phyloP scores from a whole-genome alignment of 2,329 filamentous ascomycete genomes.

The Cryphonectria japonica region DNA sequence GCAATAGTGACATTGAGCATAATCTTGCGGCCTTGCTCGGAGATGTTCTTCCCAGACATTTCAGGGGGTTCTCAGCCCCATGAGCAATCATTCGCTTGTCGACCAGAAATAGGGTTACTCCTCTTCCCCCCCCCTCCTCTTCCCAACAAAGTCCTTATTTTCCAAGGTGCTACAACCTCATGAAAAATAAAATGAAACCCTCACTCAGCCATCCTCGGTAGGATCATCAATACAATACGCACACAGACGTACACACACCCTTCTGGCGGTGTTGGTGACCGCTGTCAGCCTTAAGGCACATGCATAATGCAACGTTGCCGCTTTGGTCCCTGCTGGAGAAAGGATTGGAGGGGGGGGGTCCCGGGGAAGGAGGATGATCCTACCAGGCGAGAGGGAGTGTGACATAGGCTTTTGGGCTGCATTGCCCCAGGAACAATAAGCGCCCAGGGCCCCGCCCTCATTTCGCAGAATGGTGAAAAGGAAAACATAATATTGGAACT shows the following conservation, averaged over 20 bases:
- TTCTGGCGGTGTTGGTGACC: not conserved
- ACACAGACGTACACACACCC: not conserved
- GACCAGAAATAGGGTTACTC: not conserved
- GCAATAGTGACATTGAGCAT: not conserved
- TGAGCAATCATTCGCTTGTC: not conserved
- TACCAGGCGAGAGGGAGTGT: not conserved
- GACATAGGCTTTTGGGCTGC: not conserved
- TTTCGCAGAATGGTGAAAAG: not conserved
- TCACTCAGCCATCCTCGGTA: not conserved
- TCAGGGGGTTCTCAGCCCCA: not conserved
- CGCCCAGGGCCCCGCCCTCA: not conserved
- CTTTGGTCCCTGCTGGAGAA: constrained; percentile 7
- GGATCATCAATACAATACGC: not conserved
- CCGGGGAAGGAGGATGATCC: not conserved
- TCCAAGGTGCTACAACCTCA: not conserved
- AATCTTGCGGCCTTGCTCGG: not conserved
- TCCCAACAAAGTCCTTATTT: not conserved
- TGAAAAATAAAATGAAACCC: not conserved
- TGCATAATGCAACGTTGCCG: constrained; percentile 6
- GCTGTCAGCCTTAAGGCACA: not conserved
- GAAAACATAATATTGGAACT: not conserved
- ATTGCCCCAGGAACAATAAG: not conserved
- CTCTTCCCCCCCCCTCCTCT: too few species aligned
- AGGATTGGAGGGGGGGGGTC: too few species aligned
- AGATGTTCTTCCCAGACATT: not conserved